Percentiles rank a stretch among this genome's conserved stretches.
phyloP scores from a whole-genome alignment of 2,329 filamentous ascomycete species.

The Pezicula carpinea region DNA sequence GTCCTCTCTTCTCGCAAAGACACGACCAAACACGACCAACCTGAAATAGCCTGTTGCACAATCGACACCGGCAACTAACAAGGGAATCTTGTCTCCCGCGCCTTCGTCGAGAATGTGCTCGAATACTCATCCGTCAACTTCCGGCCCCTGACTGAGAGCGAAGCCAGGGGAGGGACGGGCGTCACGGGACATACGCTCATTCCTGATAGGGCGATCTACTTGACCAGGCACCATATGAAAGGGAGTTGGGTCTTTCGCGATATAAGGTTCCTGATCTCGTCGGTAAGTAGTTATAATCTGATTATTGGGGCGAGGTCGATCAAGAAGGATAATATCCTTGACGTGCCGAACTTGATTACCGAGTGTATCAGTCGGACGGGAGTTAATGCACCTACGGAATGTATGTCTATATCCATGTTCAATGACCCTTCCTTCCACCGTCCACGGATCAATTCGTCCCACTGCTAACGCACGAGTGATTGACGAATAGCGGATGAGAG shows the following conservation, averaged over 20 bases:
- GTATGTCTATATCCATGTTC: too few relatives aligned
- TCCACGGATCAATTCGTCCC: too few relatives aligned
- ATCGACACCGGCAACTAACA: slow-evolving; percentile 8
- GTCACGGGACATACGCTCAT: slow-evolving; percentile 3
- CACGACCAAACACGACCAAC: not conserved
- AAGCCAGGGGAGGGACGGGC: not conserved
- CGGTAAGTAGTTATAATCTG: slow-evolving; percentile 5
- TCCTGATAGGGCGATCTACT: slow-evolving; percentile 4
- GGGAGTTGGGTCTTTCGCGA: slow-evolving; percentile 5
- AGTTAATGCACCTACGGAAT: too few relatives aligned
- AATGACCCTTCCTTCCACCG: too few relatives aligned
- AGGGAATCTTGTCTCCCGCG: slow-evolving; percentile 8
- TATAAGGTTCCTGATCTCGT: slow-evolving; percentile 9
- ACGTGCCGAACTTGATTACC: slow-evolving; percentile 2
- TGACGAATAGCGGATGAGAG: too few relatives aligned
- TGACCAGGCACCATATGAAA: slow-evolving; percentile 9
- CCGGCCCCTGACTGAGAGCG: not conserved
- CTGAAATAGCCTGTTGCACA: slow-evolving; percentile 1
- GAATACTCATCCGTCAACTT: slow-evolving; percentile 1
- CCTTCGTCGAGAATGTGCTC: slow-evolving; percentile 2
- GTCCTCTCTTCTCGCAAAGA: not conserved
- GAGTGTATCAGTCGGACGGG: not conserved
- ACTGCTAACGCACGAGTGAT: too few relatives aligned
- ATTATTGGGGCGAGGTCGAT: slow-evolving; percentile 10
- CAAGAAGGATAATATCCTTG: slow-evolving; percentile 5